Evolutionary conservation across 2,329 filamentous ascomycete species (phyloP), one percentile per base, ranked within the genome.

Genomic region (Alternaria sp.): DNA sequence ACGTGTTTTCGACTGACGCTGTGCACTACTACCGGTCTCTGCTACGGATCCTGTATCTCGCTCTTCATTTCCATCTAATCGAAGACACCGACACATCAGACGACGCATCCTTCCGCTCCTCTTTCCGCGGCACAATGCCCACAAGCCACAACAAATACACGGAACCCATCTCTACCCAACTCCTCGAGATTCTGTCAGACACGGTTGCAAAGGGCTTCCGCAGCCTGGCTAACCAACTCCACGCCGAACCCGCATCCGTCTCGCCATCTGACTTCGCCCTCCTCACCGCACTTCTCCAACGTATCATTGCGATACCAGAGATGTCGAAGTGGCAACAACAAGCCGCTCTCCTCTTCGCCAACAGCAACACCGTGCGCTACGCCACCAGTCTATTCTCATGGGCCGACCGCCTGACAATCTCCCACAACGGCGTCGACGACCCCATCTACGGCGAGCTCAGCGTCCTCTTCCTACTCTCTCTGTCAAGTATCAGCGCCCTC

Each of bases 381-480:
- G 94, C 93, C 1, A 90, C 91, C 6, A 93, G 92, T 32, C 86
- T 99, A 6, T 98, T 95, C 80, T 97, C 93, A 0, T 99, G 96
- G 96, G 89, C 95, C 5, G 93, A 98, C 78, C 89, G 90, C 68
- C 85, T 98, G 23, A 87, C 91, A 0, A 86, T 91, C 36, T 26
- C 63, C 3, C 68, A 73, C 59, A 70, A 73, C n/a, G 71, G 75
- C 25, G 87, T 91, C 60, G 89, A 90, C 26, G 95, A 98, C 75
- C 95, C 96, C 0, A 85, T 98, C 28, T 98, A 97, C 78, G 96
- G 94, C 67, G 94, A 97, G 76, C 87, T 97, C n/a, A 92, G 92
- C 72, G 86, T 97, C 44, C 86, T 94, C 25, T 96, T 98, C 80
- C 85, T 99, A 13, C 88, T 97, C 21, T 92, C 97, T 69, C 86